phyloP scores from a whole-genome alignment of 768 basidiomycete genomes.

The Mycena alexandri region DNA sequence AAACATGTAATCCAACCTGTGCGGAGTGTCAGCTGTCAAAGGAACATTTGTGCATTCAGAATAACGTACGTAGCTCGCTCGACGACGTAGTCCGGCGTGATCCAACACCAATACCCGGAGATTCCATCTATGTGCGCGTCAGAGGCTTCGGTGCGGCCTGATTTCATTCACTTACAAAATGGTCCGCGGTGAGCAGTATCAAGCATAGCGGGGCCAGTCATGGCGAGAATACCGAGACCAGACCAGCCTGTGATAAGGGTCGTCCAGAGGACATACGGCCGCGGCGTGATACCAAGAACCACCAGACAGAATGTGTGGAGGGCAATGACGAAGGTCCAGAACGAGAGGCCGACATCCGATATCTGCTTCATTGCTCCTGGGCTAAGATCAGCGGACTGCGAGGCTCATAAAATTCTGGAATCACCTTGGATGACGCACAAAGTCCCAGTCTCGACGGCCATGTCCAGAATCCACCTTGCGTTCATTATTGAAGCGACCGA shows the following conservation, averaged over 20 bases:
- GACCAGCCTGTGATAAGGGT: conserved; percentile 60
- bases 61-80: conserved; percentile 58
- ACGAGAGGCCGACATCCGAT: conserved; percentile 61
- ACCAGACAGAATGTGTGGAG: conserved; percentile 65
- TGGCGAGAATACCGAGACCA: conserved; percentile 56
- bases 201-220: conserved; percentile 43
- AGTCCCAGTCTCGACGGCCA: conserved; percentile 50
- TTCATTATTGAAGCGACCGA: conserved; percentile 60
- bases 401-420: not conserved
- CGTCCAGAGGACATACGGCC: conserved; percentile 49
- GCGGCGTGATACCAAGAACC: conserved; percentile 56
- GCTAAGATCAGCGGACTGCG: conserved; percentile 2
- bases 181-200: conserved; percentile 17
- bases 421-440: conserved; percentile 61
- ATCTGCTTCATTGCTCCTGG: conserved; percentile 60
- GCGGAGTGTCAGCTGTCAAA: not conserved
- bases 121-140: conserved; percentile 55
- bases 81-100: conserved; percentile 55
- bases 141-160: conserved; percentile 37
- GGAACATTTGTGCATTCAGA: not conserved
- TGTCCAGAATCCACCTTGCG: conserved; percentile 54
- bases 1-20: conserved; percentile 63
- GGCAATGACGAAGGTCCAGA: conserved; percentile 65
- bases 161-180: conserved; percentile 45
- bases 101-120: conserved; percentile 70